These are phyloP conservation scores for Amauroascus niger DNA, from an alignment of 2,329 filamentous ascomycete genomes.

Conservation along the genomic window DNA sequence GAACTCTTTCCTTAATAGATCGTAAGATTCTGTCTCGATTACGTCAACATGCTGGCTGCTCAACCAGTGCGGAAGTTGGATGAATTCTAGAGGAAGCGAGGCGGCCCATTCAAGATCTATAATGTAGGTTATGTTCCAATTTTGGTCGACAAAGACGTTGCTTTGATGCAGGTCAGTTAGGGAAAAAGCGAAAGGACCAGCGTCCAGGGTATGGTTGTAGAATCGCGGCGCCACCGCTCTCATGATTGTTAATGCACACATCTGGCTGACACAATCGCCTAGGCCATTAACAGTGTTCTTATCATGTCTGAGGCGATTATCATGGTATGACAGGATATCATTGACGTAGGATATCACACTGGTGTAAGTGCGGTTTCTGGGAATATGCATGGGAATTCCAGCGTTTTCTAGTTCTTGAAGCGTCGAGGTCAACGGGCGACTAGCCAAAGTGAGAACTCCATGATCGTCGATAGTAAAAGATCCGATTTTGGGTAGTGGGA, in stretches of 20 bases:
- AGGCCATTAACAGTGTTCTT: constrained; percentile 19
- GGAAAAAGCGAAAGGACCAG: constrained; percentile 27
- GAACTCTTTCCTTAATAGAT: constrained; percentile 19
- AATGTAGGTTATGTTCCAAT: constrained; percentile 28
- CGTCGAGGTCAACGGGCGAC: constrained; percentile 22
- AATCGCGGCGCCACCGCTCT: not conserved
- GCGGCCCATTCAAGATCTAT: constrained; percentile 31
- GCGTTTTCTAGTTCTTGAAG: constrained; percentile 24
- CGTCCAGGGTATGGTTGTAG: not conserved
- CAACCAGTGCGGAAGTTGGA: constrained; percentile 28
- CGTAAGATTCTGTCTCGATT: constrained; percentile 17
- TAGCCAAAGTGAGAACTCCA: constrained; percentile 20
- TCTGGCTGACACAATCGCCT: not conserved
- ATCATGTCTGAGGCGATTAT: constrained; percentile 23
- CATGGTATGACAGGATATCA: constrained; percentile 22
- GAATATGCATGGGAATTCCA: constrained; percentile 22
- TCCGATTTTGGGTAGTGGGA: constrained; percentile 27
- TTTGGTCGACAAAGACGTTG: constrained; percentile 29
- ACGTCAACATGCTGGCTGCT: constrained; percentile 16
- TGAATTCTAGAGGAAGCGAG: constrained; percentile 22
- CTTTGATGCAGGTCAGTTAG: constrained; percentile 27
- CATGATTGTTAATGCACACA: constrained; percentile 22
- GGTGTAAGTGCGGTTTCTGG: constrained; percentile 21
- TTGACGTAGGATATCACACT: constrained; percentile 22
- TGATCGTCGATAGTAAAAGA: constrained; percentile 26